Evolutionary conservation across 805 yeast species (phyloP).

Genomic region (Saturnispora sanitii): DNA sequence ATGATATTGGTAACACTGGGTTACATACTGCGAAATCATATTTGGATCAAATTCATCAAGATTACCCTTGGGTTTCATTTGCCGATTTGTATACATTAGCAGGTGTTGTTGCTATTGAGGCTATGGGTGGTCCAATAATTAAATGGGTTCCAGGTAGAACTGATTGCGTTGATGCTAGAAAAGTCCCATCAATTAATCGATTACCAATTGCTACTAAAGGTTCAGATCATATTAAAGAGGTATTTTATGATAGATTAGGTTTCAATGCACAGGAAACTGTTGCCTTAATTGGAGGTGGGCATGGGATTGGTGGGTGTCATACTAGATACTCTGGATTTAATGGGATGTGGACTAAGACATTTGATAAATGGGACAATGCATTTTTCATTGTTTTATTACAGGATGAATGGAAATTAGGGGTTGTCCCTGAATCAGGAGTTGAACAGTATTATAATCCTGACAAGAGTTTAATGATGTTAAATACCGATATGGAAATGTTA

Average conservation of each 20-base stretch:
- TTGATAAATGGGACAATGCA: conserved; percentile 34
- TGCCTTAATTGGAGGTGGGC: conserved; percentile 68
- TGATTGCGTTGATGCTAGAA: conserved; percentile 39
- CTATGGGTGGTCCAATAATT: conserved; percentile 66
- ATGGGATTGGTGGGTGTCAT: conserved; percentile 70
- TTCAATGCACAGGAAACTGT: conserved; percentile 65
- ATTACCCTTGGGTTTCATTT: conserved; percentile 61
- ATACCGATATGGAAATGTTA: conserved; percentile 61
- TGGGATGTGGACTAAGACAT: conserved; percentile 38
- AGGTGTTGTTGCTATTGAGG: conserved; percentile 73
- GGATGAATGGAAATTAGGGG: conserved; percentile 32
- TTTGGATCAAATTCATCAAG: conserved; percentile 43
- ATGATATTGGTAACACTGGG: conserved; percentile 56
- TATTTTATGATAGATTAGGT: conserved; percentile 52
- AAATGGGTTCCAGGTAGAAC: conserved; percentile 79
- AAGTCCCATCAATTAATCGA: conserved; percentile 57
- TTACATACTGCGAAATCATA: conserved; percentile 47
- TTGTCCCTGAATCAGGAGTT: conserved; percentile 34
- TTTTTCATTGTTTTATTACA: conserved; percentile 38
- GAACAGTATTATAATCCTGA: conserved; percentile 31
- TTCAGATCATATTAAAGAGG: conserved; percentile 51
- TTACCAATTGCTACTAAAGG: conserved; percentile 67
- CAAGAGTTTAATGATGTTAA: conserved; percentile 66
- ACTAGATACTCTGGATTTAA: conserved; percentile 39
- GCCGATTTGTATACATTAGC: conserved; percentile 77